Conservation (phyloP, 306 rosid genomes). For the Sicyos baderoa region DNA sequence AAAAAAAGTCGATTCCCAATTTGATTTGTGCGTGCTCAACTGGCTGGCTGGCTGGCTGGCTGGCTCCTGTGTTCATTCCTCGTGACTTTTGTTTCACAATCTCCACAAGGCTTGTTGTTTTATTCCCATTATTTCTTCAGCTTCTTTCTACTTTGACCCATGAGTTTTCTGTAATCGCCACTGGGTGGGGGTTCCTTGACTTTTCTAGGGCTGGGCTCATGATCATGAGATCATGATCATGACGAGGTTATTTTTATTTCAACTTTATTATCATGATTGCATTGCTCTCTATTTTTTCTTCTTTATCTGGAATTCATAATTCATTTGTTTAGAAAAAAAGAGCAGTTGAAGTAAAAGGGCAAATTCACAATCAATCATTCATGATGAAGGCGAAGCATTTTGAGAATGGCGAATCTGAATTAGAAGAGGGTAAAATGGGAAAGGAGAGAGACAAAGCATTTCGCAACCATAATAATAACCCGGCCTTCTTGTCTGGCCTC, state of each 20-base stretch:
- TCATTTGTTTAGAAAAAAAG: no score
- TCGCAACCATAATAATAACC: slow-evolving; percentile 47
- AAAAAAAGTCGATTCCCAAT: neutral
- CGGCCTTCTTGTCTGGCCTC: slow-evolving; percentile 78
- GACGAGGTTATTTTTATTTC: no score
- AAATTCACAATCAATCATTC: no score
- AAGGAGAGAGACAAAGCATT: slow-evolving; percentile 41
- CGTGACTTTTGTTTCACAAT: neutral
- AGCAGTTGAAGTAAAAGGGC: no score
- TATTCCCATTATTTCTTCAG: neutral
- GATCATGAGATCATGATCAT: no score
- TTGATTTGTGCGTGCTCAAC: slow-evolving; percentile 7
- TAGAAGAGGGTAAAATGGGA: slow-evolving; percentile 60
- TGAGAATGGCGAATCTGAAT: slow-evolving; percentile 38
- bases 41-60: no score
- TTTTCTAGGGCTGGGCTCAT: neutral
- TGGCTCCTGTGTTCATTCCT: no score
- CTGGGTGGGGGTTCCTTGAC: neutral
- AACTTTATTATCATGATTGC: neutral
- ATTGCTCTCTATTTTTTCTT: neutral
- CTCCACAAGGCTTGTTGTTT: neutral
- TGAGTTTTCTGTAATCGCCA: slow-evolving; percentile 3
- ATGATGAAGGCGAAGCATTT: slow-evolving; percentile 70
- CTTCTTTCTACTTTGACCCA: neutral
- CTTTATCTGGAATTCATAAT: neutral